Conservation (phyloP, 106 monocot genomes). For the Phalaenopsis aphrodite region DNA sequence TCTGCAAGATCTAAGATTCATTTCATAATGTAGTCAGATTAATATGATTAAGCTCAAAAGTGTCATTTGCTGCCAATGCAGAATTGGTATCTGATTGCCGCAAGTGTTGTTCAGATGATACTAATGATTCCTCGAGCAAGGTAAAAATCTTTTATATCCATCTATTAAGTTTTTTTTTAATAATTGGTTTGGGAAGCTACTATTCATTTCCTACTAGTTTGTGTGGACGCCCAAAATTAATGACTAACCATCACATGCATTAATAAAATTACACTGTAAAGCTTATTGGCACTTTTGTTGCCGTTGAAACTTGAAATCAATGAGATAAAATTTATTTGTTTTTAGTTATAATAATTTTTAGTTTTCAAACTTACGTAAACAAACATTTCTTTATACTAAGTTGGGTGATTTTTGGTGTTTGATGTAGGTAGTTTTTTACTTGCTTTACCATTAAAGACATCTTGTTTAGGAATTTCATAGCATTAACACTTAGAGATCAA, state of each 20-base stretch:
- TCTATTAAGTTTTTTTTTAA: neutral
- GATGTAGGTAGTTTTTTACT: neutral
- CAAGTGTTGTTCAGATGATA: constrained; percentile 93
- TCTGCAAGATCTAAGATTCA: neutral
- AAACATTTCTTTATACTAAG: too few relatives aligned
- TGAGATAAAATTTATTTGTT: neutral
- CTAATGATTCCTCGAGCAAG: constrained; percentile 89
- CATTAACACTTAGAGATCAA: neutral
- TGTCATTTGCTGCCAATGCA: constrained; percentile 17
- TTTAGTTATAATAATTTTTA: neutral
- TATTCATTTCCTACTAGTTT: neutral
- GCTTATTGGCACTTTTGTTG: neutral
- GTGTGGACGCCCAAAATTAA: neutral
- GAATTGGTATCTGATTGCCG: constrained; percentile 92
- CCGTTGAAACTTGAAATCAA: neutral
- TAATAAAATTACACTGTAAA: neutral
- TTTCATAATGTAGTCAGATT: neutral
- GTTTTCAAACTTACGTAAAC: neutral
- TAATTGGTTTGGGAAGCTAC: neutral
- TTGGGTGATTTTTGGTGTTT: too few relatives aligned
- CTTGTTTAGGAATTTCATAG: neutral
- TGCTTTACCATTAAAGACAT: neutral
- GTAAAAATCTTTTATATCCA: constrained; percentile 20
- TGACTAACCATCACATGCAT: neutral
- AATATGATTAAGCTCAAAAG: neutral